These are phyloP conservation scores for Gonium pectorale DNA, from an alignment of 139 green algal genomes.

Conservation along the genomic window DNA sequence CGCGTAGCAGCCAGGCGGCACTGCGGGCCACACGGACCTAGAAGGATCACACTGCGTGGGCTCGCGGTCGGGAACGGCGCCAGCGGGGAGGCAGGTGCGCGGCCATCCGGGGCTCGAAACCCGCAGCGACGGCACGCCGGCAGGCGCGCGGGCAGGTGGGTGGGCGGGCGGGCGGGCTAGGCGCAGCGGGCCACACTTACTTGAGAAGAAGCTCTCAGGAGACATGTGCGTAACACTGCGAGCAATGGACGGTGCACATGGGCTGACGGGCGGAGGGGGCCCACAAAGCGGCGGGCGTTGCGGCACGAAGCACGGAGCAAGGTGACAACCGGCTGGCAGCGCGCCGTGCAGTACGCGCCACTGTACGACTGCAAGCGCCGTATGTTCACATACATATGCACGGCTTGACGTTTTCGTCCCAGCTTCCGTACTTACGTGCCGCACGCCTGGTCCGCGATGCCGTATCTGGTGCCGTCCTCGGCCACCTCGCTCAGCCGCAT, in stretches of 20 bases:
- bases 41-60: neutral
- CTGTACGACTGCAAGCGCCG: neutral
- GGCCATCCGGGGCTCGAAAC: neutral
- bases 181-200: neutral
- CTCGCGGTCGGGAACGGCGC: neutral
- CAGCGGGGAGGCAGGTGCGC: neutral
- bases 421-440: neutral
- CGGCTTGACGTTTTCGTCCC: neutral
- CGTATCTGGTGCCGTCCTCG: slow-evolving; percentile 9
- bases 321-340: neutral
- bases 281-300: neutral
- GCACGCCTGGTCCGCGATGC: neutral
- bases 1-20: too few relatives aligned
- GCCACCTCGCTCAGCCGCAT: neutral
- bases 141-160: too few relatives aligned
- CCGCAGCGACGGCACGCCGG: neutral
- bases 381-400: neutral
- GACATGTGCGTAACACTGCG: slow-evolving; percentile 5
- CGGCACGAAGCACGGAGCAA: neutral
- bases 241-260: neutral
- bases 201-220: neutral
- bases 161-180: too few relatives aligned
- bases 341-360: neutral
- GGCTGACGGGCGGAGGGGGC: neutral
- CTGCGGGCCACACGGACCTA: too few relatives aligned